Conservation (phyloP, 2,329 filamentous ascomycete genomes). For the Penicillium sp. region DNA sequence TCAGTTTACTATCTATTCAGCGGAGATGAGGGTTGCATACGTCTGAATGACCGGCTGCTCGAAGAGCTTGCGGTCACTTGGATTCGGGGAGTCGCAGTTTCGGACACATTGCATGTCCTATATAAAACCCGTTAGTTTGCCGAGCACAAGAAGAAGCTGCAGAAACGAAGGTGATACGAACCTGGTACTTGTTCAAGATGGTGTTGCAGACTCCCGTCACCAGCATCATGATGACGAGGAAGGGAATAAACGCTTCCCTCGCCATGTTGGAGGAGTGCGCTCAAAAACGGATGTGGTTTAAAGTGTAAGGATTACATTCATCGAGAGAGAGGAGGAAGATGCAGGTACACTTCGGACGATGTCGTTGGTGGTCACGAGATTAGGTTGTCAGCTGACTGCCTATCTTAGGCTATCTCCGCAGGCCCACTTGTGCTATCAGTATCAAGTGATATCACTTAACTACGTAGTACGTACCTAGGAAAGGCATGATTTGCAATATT, state of each 20-base stretch:
- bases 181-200: constrained; percentile 93
- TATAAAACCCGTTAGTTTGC: constrained; percentile 3
- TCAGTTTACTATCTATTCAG: background rate
- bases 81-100: constrained; percentile 71
- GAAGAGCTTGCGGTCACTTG: constrained; percentile 66
- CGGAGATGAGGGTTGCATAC: too few relatives aligned
- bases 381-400: background rate
- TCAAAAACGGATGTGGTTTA: background rate
- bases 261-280: constrained; percentile 54
- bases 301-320: background rate
- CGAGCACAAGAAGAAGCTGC: background rate
- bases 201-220: constrained; percentile 96
- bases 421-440: too few relatives aligned
- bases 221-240: constrained; percentile 94
- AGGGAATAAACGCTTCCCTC: constrained; percentile 66
- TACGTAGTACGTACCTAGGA: too few relatives aligned
- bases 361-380: background rate
- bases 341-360: background rate
- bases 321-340: background rate
- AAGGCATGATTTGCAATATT: too few relatives aligned
- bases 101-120: constrained; percentile 94
- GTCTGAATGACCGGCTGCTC: constrained; percentile 96
- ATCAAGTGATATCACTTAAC: too few relatives aligned
- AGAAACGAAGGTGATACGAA: constrained; percentile 31
- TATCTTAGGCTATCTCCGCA: background rate